These are phyloP conservation scores for Plasmodium berghei DNA, from an alignment of 169 alveolate species.

Conservation along the genomic window DNA sequence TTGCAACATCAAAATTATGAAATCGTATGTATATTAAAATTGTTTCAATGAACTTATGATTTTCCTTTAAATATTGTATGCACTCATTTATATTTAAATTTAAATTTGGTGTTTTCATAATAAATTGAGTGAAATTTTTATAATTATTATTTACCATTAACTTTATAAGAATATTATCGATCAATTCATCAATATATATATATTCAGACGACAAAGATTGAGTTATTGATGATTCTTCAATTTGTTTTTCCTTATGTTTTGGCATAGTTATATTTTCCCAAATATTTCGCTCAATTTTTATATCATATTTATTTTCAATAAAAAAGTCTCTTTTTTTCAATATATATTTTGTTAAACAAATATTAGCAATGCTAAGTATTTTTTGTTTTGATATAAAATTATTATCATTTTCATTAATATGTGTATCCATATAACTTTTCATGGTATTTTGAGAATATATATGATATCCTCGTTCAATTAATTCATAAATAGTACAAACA, in stretches of 20 bases:
- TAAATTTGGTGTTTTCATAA: conserved; percentile 23
- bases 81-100: conserved; percentile 22
- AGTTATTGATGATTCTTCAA: too few species aligned
- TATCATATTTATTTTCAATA: neutral
- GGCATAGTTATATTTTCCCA: too few species aligned
- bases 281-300: neutral
- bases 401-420: neutral
- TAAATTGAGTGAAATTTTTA: conserved; percentile 3
- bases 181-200: neutral
- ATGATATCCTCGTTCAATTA: neutral
- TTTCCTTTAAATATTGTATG: conserved; percentile 20
- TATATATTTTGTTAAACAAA: conserved; percentile 28
- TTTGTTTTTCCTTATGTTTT: neutral
- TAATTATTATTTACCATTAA: conserved; percentile 18
- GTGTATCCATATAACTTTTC: conserved; percentile 17
- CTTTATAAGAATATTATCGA: conserved; percentile 26
- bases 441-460: neutral
- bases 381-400: neutral
- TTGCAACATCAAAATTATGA: conserved; percentile 26
- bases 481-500: neutral
- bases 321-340: conserved; percentile 9
- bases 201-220: neutral
- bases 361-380: conserved; percentile 3
- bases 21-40: conserved; percentile 34
- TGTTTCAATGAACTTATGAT: conserved; percentile 11